Evolutionary conservation across 345 rosid genomes (phyloP).

Genomic region (Microcos paniculata): DNA sequence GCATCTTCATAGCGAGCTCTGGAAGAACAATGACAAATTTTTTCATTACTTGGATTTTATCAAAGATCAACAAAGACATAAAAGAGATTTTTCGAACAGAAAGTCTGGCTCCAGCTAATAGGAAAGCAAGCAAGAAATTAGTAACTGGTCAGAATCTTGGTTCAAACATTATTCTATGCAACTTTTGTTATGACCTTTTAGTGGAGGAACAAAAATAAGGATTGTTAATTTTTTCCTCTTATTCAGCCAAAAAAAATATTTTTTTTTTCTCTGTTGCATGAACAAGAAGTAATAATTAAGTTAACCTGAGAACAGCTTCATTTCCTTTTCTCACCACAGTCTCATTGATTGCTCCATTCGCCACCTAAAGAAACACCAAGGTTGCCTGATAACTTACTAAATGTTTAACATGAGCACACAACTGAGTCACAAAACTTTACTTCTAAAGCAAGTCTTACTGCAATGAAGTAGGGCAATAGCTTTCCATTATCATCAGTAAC

Average conservation of each 20-base stretch:
- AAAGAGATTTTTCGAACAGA: neutral
- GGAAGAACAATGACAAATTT: constrained; percentile 25
- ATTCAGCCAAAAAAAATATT: too few relatives aligned
- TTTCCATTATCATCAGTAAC: too few relatives aligned
- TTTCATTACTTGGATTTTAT: constrained; percentile 13
- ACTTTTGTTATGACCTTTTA: neutral
- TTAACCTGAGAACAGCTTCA: constrained; percentile 97
- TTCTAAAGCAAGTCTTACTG: too few relatives aligned
- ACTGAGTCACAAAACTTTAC: constrained; percentile 16
- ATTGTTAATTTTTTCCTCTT: neutral
- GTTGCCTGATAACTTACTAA: neutral
- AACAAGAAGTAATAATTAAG: too few relatives aligned
- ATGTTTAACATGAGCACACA: constrained; percentile 11
- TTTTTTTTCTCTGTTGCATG: too few relatives aligned
- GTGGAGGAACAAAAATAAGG: neutral
- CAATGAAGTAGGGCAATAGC: too few relatives aligned
- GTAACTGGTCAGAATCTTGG: neutral
- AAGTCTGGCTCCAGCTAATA: neutral
- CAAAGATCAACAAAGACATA: constrained; percentile 11
- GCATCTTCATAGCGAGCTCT: constrained; percentile 99
- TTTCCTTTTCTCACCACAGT: constrained; percentile 81
- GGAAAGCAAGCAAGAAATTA: constrained; percentile 7
- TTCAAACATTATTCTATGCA: neutral
- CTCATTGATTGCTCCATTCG: constrained; percentile 86
- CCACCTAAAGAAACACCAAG: constrained; percentile 59